phyloP scores from a whole-genome alignment of 176 grass and related monocot species.

The Hordeum vulgare region MorexV3_pseudomolecules_assembly NC_058519.1:450499689-450500188 shows the following conservation, averaged over 20 bases:
- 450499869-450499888: not conserved
- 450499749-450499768: no score
- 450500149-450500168: not conserved
- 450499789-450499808: not conserved
- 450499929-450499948: not conserved
- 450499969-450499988: not conserved
- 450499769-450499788: not conserved
- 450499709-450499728: no score
- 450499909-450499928: not conserved
- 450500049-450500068: not conserved
- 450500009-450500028: slow-evolving; percentile 21
- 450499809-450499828: not conserved
- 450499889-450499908: not conserved
- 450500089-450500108: not conserved
- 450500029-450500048: not conserved
- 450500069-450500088: not conserved
- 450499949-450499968: not conserved
- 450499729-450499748: no score
- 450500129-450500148: no score
- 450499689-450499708: no score
- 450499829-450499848: not conserved
- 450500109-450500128: not conserved
- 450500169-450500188: not conserved
- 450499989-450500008: not conserved
- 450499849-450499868: not conserved